Percentiles rank a stretch among this genome's conserved stretches.
phyloP scores from a whole-genome alignment of 164 flowering plant species.

The Chimonanthus salicifolius region DNA sequence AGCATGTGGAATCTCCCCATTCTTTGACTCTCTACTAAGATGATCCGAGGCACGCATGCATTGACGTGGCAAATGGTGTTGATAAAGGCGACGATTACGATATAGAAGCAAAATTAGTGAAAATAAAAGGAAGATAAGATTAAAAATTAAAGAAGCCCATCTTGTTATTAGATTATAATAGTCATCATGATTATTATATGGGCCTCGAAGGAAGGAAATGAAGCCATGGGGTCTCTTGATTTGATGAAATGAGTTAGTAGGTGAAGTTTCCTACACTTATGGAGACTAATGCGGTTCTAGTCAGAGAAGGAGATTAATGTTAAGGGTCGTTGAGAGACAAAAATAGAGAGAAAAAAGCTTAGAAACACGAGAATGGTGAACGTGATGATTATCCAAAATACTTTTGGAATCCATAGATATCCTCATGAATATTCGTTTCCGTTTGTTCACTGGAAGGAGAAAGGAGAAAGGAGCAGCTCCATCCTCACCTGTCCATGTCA shows the following conservation, averaged over 20 bases:
- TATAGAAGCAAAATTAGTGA: too few species aligned
- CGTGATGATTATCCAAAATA: neutral
- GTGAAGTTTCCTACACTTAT: neutral
- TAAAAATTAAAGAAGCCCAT: too few species aligned
- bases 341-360: neutral
- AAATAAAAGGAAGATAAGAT: too few species aligned
- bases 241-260: neutral
- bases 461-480: neutral
- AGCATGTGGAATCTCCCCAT: too few species aligned
- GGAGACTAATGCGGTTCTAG: neutral
- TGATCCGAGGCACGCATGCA: too few species aligned
- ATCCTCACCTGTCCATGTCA: neutral
- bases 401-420: neutral
- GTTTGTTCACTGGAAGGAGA: neutral
- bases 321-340: neutral
- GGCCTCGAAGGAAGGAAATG: too few species aligned
- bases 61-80: too few species aligned
- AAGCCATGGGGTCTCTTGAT: neutral
- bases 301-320: neutral
- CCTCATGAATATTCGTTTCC: neutral
- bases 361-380: neutral
- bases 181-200: neutral
- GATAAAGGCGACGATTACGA: too few species aligned
- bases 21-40: too few species aligned
- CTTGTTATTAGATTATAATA: neutral